Base-by-base conservation (phyloP, 2,329 filamentous ascomycete genomes). In the Teratosphaeria viscida region DNA sequence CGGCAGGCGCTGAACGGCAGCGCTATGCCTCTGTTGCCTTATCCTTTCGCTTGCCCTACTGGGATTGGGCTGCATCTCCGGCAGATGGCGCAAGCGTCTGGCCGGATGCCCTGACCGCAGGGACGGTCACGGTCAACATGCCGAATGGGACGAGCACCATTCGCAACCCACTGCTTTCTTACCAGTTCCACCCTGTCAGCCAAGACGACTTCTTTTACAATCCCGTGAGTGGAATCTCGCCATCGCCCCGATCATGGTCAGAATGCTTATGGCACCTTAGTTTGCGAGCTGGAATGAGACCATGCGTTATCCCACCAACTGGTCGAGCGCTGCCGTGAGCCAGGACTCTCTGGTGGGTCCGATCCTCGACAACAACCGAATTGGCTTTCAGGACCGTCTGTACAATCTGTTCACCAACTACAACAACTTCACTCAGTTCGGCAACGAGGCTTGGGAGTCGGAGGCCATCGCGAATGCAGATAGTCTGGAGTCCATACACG, bases 341-440 rank as follows among this genome's bases (percentile, higher is more conserved):
- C 80, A 85, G 66, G 84, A 88, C 63, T 74, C 80, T 3, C 72
- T 79, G 23, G 79, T 87, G 34, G 81, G 79, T 12, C 67, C 75
- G 12, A 76, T 79, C 16, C 70, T 86, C 16, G 77, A 82, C 62
- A 77, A 76, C 29, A 82, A 80, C 62, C 76, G 83, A 5, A 71
- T 76, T 2, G 79, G 79, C 14, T 78, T 85, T 43, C 81, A 85
- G 35, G 70, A 67, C 78, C 80, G 89, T 12, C 76, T 91, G 1
- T 87, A 85, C 66, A 85, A 83, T 57, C 76, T 90, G 1, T 82
- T 88, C 62, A 83, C 85, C 8, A 83, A 81, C 60, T 89, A 88
- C 69, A 77, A 81, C 54, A 56, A 56, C 23, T 89, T 85, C 68
- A 82, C 82, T 16, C 77, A 81, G 16, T 89, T 90, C 68, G 85